Percentiles rank a stretch among this genome's conserved stretches.
Conservation (phyloP, 306 rosid genomes). For the Elaeagnus macrophylla region DNA sequence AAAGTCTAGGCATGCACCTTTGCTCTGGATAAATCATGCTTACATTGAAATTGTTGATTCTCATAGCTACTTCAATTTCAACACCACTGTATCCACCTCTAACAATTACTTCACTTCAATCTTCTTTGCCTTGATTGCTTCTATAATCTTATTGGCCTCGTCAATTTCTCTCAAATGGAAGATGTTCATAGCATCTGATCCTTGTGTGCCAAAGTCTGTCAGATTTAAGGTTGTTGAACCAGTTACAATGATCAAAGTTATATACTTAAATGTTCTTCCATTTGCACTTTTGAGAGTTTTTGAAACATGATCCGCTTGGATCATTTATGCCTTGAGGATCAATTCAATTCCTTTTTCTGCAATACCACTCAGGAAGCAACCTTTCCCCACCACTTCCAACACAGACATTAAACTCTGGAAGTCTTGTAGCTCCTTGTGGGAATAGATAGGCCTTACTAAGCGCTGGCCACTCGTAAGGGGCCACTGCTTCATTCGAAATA, state of each 20-base stretch:
- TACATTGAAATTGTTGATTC: slow-evolving; percentile 29
- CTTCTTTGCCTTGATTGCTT: slow-evolving; percentile 24
- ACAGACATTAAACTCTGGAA: slow-evolving; percentile 37
- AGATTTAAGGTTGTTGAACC: slow-evolving; percentile 24
- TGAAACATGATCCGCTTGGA: slow-evolving; percentile 15
- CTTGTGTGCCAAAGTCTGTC: slow-evolving; percentile 24
- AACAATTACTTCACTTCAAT: slow-evolving; percentile 30
- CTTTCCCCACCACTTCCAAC: slow-evolving; percentile 46
- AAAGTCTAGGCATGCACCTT: slow-evolving; percentile 28
- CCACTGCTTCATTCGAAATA: slow-evolving; percentile 37
- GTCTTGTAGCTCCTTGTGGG: slow-evolving; percentile 28
- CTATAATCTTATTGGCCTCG: slow-evolving; percentile 31
- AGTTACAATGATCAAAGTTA: slow-evolving; percentile 31
- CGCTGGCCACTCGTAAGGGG: slow-evolving; percentile 40
- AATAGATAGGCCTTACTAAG: slow-evolving; percentile 37
- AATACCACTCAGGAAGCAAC: slow-evolving; percentile 32
- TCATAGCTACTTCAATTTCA: slow-evolving; percentile 40
- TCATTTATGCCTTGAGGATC: slow-evolving; percentile 32
- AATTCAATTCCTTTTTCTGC: slow-evolving; percentile 27
- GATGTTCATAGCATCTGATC: slow-evolving; percentile 29
- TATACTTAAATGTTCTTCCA: slow-evolving; percentile 20
- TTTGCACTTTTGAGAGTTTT: slow-evolving; percentile 20
- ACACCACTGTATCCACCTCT: slow-evolving; percentile 46
- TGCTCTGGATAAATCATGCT: slow-evolving; percentile 28
- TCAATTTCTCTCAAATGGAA: slow-evolving; percentile 36